Percentiles rank a stretch among this genome's conserved stretches.
Conservation (phyloP, 768 basidiomycete genomes). For the Hysterangium stoloniferum region DNA sequence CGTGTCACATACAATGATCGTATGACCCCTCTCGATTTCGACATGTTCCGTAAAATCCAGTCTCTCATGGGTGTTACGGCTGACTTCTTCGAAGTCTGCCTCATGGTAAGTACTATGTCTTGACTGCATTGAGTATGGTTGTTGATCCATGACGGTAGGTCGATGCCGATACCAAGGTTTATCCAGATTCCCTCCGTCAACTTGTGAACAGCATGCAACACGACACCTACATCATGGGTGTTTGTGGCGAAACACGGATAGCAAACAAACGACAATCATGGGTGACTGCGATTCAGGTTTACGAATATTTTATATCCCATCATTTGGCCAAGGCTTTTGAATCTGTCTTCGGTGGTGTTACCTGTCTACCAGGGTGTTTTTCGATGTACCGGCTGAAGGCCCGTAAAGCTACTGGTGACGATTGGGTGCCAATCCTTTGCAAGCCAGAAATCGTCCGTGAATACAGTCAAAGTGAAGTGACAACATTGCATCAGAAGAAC, state of each 20-base stretch:
- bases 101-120: constrained; percentile 69
- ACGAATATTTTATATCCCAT: constrained; percentile 98
- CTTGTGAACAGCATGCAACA: constrained; percentile 99
- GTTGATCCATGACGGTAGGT: constrained; percentile 50
- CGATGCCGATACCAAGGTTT: constrained; percentile 96
- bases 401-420: constrained; percentile 77
- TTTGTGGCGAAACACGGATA: constrained; percentile 97
- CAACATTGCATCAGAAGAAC: constrained; percentile 96
- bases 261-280: constrained; percentile 97
- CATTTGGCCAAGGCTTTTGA: constrained; percentile 98
- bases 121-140: not conserved
- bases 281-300: constrained; percentile 98
- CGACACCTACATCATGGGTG: constrained; percentile 98
- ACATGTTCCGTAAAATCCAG: constrained; percentile 95
- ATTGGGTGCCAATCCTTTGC: constrained; percentile 95
- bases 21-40: constrained; percentile 96
- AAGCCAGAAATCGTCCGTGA: constrained; percentile 97
- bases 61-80: constrained; percentile 98
- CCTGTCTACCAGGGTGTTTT: constrained; percentile 98
- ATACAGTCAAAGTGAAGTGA: constrained; percentile 91
- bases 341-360: constrained; percentile 98
- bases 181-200: constrained; percentile 80
- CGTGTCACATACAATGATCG: constrained; percentile 99
- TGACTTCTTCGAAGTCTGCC: constrained; percentile 93
- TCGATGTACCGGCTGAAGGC: constrained; percentile 99